Conservation (phyloP, 2,329 filamentous ascomycete genomes). For the Pleoardoris graminearum region DNA sequence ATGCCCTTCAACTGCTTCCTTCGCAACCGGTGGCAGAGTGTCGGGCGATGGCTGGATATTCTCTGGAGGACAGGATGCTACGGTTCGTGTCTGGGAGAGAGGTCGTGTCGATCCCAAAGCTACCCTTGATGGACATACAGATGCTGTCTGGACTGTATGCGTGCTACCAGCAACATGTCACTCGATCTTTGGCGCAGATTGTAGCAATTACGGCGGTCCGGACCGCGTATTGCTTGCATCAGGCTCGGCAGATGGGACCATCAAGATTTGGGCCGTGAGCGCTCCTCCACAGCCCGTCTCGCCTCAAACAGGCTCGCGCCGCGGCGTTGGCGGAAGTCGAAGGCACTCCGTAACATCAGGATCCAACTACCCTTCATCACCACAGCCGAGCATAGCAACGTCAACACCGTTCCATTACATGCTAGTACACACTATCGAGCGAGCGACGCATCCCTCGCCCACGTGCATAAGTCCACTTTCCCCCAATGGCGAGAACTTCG, state of each 20-base stretch:
- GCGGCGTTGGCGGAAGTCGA: conserved; percentile 73
- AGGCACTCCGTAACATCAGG: conserved; percentile 94
- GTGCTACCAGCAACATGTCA: conserved; percentile 84
- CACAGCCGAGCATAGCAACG: conserved; percentile 84
- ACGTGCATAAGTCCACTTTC: conserved; percentile 94
- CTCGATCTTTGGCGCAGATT: conserved; percentile 73
- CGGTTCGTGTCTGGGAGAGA: conserved; percentile 92
- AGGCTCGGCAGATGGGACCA: conserved; percentile 85
- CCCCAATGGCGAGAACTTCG: conserved; percentile 80
- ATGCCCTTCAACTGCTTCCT: conserved; percentile 84
- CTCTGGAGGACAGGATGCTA: conserved; percentile 92
- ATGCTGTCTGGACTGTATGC: conserved; percentile 94
- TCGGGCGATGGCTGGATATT: conserved; percentile 98
- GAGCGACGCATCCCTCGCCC: conserved; percentile 71
- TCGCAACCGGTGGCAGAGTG: conserved; percentile 84
- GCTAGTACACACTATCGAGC: conserved; percentile 81
- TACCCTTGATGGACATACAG: conserved; percentile 89
- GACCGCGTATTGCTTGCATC: conserved; percentile 91
- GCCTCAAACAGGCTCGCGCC: conserved; percentile 72
- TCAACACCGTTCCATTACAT: conserved; percentile 86
- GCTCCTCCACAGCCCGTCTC: conserved; percentile 84
- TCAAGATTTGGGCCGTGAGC: conserved; percentile 93
- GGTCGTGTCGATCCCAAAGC: conserved; percentile 94
- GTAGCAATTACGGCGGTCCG: conserved; percentile 73
- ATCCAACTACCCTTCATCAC: conserved; percentile 85